phyloP scores from a whole-genome alignment of 139 green algal genomes.

The Asterochloris erici region DNA sequence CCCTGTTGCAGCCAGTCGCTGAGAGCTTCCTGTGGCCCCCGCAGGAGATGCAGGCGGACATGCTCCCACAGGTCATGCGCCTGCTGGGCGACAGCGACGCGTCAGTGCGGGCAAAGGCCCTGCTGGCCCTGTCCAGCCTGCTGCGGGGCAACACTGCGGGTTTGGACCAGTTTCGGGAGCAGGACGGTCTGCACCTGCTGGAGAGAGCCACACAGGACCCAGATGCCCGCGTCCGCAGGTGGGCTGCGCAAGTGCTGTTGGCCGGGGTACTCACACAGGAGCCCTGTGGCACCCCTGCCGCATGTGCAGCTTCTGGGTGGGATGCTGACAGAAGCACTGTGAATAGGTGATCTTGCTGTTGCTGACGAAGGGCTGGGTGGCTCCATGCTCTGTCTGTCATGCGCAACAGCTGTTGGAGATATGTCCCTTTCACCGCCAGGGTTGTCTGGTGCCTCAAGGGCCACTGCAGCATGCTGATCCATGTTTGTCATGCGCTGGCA shows the following conservation, averaged over 20 bases:
- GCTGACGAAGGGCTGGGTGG: no score
- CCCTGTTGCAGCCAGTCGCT: no score
- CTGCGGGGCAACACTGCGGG: constrained; percentile 40
- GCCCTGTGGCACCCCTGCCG: not conserved
- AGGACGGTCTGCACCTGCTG: constrained; percentile 6
- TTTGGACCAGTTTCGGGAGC: constrained; percentile 40
- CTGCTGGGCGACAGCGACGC: constrained; percentile 1
- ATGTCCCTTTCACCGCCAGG: no score
- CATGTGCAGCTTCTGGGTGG: not conserved
- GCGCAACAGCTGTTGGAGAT: no score
- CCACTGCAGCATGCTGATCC: no score
- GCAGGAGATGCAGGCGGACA: no score
- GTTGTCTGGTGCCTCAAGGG: no score
- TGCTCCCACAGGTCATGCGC: no score
- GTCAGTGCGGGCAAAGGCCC: constrained; percentile 31
- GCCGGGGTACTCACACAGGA: not conserved
- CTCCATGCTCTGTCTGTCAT: no score
- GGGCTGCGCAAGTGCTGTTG: not conserved
- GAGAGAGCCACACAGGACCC: constrained; percentile 18
- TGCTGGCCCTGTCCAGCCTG: constrained; percentile 65
- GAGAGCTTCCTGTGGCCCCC: no score
- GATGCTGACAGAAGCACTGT: not conserved
- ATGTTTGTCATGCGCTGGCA: no score
- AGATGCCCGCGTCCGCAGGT: constrained; percentile 14
- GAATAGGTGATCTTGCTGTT: not conserved